A percentile compares a stretch with the other conserved stretches of the same genome.
Conservation (phyloP, 768 basidiomycete species). For the Lentinula edodes region DNA sequence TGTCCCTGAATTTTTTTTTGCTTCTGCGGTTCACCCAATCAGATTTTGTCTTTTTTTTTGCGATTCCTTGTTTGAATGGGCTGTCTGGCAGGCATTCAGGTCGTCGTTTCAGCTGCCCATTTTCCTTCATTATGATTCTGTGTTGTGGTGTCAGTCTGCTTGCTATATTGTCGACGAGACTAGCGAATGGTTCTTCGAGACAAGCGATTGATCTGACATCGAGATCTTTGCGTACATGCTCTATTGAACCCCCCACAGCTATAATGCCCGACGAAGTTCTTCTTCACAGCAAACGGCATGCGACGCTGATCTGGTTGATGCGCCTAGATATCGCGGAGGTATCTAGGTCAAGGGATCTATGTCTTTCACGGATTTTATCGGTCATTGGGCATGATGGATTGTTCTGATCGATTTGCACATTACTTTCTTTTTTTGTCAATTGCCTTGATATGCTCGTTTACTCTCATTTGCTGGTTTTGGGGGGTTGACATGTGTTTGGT, state of each 20-base stretch:
- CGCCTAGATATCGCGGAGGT: not conserved
- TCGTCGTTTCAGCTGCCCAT: not conserved
- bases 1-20: not conserved
- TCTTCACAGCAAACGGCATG: not conserved
- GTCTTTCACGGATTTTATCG: slow-evolving; percentile 6
- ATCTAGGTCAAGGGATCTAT: not conserved
- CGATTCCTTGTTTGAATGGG: not conserved
- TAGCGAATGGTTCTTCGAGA: not conserved
- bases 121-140: not conserved
- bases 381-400: not conserved
- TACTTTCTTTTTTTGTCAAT: not conserved
- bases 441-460: not conserved
- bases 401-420: not conserved
- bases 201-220: not conserved
- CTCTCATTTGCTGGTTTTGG: not conserved
- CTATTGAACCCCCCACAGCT: not conserved
- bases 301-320: not conserved
- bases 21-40: not conserved
- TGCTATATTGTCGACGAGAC: slow-evolving; percentile 3
- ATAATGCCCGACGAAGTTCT: not conserved
- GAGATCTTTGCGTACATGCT: not conserved
- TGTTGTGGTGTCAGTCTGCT: not conserved
- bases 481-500: slow-evolving; percentile 3
- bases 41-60: slow-evolving; percentile 1
- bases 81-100: not conserved